A percentile compares a stretch with the other conserved stretches of the same genome.
These are phyloP conservation scores for Viola pubescens DNA, from an alignment of 441 rosid species.

Conservation along the genomic window DNA sequence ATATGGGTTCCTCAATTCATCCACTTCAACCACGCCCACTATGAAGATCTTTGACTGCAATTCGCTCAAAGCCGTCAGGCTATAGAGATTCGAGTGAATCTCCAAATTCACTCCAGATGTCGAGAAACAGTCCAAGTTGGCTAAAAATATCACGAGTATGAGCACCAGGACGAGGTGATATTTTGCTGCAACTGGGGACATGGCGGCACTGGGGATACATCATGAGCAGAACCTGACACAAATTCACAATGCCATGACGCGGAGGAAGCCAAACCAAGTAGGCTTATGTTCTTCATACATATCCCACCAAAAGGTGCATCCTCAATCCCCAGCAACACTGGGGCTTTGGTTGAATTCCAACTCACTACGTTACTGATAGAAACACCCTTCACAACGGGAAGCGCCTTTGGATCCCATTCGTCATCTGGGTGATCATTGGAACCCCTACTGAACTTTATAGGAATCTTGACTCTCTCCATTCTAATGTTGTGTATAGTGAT, in stretches of 20 bases:
- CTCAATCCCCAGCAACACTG: constrained; percentile 57
- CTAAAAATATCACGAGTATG: constrained; percentile 13
- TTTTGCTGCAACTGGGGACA: constrained; percentile 56
- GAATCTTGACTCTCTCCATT: constrained; percentile 74
- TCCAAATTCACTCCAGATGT: too few species aligned
- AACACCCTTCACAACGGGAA: constrained; percentile 64
- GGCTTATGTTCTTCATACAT: constrained; percentile 65
- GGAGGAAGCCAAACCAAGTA: constrained; percentile 37
- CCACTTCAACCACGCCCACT: not conserved
- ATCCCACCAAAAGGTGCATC: constrained; percentile 51
- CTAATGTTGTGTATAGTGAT: constrained; percentile 45
- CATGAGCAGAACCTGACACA: constrained; percentile 51
- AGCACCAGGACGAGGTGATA: constrained; percentile 34
- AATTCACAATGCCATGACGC: constrained; percentile 72
- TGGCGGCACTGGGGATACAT: constrained; percentile 53
- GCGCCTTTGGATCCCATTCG: constrained; percentile 67
- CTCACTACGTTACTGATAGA: constrained; percentile 51
- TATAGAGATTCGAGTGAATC: too few species aligned
- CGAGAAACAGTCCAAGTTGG: not conserved
- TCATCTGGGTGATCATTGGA: constrained; percentile 82
- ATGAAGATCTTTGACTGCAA: constrained; percentile 2
- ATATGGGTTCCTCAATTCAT: not conserved
- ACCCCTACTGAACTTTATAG: constrained; percentile 75
- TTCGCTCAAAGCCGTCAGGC: constrained; percentile 4
- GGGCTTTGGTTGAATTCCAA: constrained; percentile 67